Conservation (phyloP, 148 eudicot genomes). For the Polygonum maritimum region DNA sequence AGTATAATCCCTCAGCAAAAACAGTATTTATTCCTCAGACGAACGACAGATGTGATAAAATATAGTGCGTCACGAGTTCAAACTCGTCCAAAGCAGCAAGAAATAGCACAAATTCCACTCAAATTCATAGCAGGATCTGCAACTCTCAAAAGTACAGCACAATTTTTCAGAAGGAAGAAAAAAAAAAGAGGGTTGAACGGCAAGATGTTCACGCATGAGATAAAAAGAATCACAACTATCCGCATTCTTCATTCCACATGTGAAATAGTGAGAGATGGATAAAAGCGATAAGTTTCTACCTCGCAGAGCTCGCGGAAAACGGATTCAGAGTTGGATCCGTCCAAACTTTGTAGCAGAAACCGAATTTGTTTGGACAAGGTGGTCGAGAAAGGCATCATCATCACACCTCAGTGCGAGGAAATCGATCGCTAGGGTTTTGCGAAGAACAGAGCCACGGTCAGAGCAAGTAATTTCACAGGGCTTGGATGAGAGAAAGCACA, state of each 20-base stretch:
- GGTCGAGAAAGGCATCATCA: constrained; percentile 53
- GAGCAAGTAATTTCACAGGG: neutral
- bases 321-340: constrained; percentile 60
- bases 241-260: neutral
- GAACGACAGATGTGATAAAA: neutral
- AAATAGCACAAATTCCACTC: neutral
- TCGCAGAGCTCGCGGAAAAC: constrained; percentile 51
- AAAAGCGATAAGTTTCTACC: constrained; percentile 20
- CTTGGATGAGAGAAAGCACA: neutral
- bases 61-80: neutral
- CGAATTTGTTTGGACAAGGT: constrained; percentile 44
- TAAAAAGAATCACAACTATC: neutral
- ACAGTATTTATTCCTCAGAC: neutral
- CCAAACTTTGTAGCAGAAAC: constrained; percentile 42
- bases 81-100: neutral
- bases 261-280: neutral
- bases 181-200: neutral
- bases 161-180: neutral
- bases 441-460: neutral
- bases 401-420: neutral
- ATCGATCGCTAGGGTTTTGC: constrained; percentile 22
- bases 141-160: neutral
- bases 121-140: neutral
- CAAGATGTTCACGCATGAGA: neutral
- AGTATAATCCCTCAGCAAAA: neutral